Conservation (phyloP, 2,329 filamentous ascomycete species). For the Juglanconis sp. region DNA sequence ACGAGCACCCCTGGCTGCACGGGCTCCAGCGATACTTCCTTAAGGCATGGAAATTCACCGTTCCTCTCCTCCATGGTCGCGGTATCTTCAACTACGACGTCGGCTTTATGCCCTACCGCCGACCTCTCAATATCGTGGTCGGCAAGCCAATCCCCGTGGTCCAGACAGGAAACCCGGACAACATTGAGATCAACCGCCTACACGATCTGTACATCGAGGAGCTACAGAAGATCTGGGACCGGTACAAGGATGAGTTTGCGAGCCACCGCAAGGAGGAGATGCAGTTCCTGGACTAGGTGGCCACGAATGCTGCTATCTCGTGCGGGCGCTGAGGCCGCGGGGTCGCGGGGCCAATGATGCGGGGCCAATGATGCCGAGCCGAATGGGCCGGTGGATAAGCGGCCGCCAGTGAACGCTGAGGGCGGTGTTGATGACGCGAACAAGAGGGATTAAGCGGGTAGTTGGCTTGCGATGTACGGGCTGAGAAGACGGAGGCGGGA, state of each 20-base stretch:
- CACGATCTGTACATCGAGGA: constrained; percentile 77
- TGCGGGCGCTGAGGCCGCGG: too few species aligned
- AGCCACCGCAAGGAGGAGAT: constrained; percentile 61
- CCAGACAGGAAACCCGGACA: constrained; percentile 60
- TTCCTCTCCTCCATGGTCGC: constrained; percentile 84
- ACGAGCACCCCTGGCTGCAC: constrained; percentile 75
- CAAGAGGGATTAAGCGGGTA: background rate
- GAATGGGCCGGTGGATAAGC: background rate
- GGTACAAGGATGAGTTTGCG: constrained; percentile 75
- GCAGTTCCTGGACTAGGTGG: constrained; percentile 57
- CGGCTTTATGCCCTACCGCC: constrained; percentile 89
- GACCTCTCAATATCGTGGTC: constrained; percentile 84
- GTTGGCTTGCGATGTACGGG: background rate
- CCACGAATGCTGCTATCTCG: background rate
- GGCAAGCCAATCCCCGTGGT: constrained; percentile 74
- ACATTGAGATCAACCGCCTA: constrained; percentile 74
- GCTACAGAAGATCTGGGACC: constrained; percentile 68
- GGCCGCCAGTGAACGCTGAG: background rate
- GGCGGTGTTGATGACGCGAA: background rate
- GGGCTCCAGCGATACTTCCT: constrained; percentile 80
- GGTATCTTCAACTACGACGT: constrained; percentile 98
- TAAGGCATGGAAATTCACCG: constrained; percentile 83
- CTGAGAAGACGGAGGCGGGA: background rate
- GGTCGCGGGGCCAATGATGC: too few species aligned
- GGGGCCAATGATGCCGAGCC: too few species aligned